Base-by-base conservation (phyloP, 2,329 filamentous ascomycete species). In the Arthroderma sp. region DNA sequence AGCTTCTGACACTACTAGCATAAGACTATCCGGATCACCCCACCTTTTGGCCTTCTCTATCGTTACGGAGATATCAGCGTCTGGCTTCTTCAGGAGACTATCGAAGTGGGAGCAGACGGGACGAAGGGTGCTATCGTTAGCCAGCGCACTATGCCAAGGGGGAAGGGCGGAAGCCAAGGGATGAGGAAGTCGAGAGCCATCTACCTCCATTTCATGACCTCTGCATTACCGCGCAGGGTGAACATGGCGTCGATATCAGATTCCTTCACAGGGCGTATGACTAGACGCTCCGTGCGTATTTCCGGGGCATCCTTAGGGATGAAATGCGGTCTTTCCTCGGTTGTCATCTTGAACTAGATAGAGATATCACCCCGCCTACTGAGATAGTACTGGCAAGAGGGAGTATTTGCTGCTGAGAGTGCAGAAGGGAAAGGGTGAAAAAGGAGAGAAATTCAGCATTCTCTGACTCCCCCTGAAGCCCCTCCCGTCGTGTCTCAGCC, bases 131-230 rank as follows among this genome's bases (percentile, higher is more conserved):
- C 15, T 22, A 22, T 22, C 15, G 15, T 22, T 22, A 22, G 15
- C 15, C 15, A 22, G 15, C 3, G 15, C 15, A 22, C 15, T 22
- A 22, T 22, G 15, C 15, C 15, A 22, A 22, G 15, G 15, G 15
- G 15, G 15, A 22, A 3, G 15, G 15, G 15, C 15, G 15, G 15
- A 22, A 22, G 15, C 15, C 15, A 22, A 22, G 15, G 15, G 15
- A 22, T 2, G 15, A 22, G 15, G 3, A 10, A 31, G 10, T 10
- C 9, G 15, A 15, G 11, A 32, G 3, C 11, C 9, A n/a, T 50
- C 49, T 50, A 59, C 56, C 58, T 52, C 52, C 53, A 59, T 27
- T 53, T 46, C 22, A 55, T 56, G 30, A 59, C 56, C 6, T 58
- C 55, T 37, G 52, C 45, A 41, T 49, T 49, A 11, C 46, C 46